Base-by-base conservation (phyloP, 2,329 filamentous ascomycete species). In the Aspergillus sp. region DNA sequence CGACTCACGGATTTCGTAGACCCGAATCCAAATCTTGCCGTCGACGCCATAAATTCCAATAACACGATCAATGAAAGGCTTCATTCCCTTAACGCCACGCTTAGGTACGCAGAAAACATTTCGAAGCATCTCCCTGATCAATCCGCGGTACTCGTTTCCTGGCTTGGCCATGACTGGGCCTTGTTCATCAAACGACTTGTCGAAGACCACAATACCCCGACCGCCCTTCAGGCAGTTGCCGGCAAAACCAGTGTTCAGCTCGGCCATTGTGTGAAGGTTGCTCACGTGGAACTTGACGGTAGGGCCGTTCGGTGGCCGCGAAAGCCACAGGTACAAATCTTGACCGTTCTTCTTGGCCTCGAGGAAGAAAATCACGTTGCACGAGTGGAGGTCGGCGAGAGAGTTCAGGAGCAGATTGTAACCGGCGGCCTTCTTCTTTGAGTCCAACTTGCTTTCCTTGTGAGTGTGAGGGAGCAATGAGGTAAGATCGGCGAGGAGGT, bases 221-320 rank as follows among this genome's bases (percentile, higher is more conserved):
- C 92, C 95, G 62, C 95, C 95, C 80, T 97, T 97, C 64, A 98
- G 82, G 76, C 93, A 97, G 82, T 99, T 99, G 57, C 95, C 95
- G 17, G 93, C 93, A 77, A 99, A 98, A 3, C 76, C 77, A 22
- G 76, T 72, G 74, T 97, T 92, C 41, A 99, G 84, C 78, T 99
- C 95, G 73, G 94, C 92, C 92, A 96, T 97, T 9, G 94, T 97
- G 80, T 97, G 93, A 73, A 97, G 85, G 75, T 79, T 91, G 68
- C 73, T 75, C 34, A 76, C 72, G 54, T 75, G 76, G 66, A 80
- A 79, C 58, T 90, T 90, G 65, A 89, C 81, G 1, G 88, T 90
- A 31, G 89, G 90, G 0, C 90, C 91, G 70, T 93, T 97, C 6
- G 94, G 95, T 2, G 93, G 90, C 74, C 96, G 96, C 78, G 90